Base-by-base conservation (phyloP, 2,329 filamentous ascomycete genomes). In the Fusarium veterinarium region DNA sequence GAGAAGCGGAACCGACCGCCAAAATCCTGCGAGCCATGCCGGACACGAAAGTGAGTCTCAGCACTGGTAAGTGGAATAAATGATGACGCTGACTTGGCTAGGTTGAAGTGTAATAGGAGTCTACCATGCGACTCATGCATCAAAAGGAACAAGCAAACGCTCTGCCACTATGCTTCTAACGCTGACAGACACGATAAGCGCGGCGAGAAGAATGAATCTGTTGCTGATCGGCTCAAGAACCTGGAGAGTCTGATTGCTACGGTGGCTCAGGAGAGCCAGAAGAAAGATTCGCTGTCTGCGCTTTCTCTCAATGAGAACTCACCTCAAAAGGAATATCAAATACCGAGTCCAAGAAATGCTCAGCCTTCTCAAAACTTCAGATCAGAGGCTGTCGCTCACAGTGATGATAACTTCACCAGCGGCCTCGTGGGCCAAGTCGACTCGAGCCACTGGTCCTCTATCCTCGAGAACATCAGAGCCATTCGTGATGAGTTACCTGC, bases 1-100 rank as follows among this genome's bases (percentile, higher is more conserved):
- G 80, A 81, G 53, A 82, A 81, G 60, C 72, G 80, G 8, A 81
- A 80, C 23, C 69, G 80, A 11, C 79, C 78, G 12, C 80, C 81
- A 6, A 76, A 78, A 19, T 81, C 80, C 3, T 82, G 81, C 40
- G 79, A 81, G 64, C 78, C 76, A 6, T 82, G 80, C 52, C 78
- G 80, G 17, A 64, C 70, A 8, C 77, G 80, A 53, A 81, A 81
- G 80, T 81, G 53, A 45, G 76, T 68, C 5, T 25, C 25, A 23
- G 6, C 4, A 6, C 19, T 14, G 2, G 14, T 11, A 5, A 14
- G 6, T 6, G 33, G 31, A 14, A 14, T 16, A 14, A 10, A 11
- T 5, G 19, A n/a, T 13, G 19, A 6, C 0, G 2, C 23, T 69
- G 8, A 64, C 41, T 2, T 16, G 1, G 2, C 19, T 2, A 82